phyloP scores from a whole-genome alignment of 2,329 filamentous ascomycete genomes.

The Rugonectria rugulosa region DNA sequence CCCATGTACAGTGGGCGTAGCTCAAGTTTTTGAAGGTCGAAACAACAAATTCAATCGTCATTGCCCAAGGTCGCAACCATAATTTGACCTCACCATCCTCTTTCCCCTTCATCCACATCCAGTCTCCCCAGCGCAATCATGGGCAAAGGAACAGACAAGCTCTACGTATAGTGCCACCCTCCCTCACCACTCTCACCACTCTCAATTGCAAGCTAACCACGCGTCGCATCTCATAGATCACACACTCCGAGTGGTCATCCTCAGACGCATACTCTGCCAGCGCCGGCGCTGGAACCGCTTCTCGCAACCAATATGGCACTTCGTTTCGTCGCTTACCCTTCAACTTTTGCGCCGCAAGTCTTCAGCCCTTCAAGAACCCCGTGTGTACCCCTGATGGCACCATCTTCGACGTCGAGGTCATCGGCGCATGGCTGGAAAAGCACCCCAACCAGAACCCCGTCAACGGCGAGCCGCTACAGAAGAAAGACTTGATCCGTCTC shows the following conservation, averaged over 20 bases:
- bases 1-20: background rate
- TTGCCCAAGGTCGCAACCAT: slow-evolving; percentile 5
- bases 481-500: slow-evolving; percentile 86
- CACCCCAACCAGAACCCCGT: slow-evolving; percentile 88
- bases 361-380: slow-evolving; percentile 93
- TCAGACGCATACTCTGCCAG: slow-evolving; percentile 87
- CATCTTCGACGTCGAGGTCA: slow-evolving; percentile 95
- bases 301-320: slow-evolving; percentile 56
- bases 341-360: slow-evolving; percentile 96
- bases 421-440: slow-evolving; percentile 92
- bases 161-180: slow-evolving; percentile 45
- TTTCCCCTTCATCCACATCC: background rate
- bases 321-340: slow-evolving; percentile 91
- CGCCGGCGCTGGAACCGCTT: slow-evolving; percentile 71
- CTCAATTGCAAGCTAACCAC: background rate
- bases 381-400: slow-evolving; percentile 89
- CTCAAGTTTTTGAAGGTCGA: background rate
- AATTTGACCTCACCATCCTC: slow-evolving; percentile 22
- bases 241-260: slow-evolving; percentile 97
- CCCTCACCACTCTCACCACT: background rate
- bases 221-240: slow-evolving; percentile 64
- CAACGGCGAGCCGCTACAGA: slow-evolving; percentile 78
- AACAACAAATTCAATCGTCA: too few relatives aligned
- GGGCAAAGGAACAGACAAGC: slow-evolving; percentile 56
- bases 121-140: slow-evolving; percentile 36